Conservation (phyloP, 495 filamentous ascomycete genomes). For the Aspergillus indologenus region DNA sequence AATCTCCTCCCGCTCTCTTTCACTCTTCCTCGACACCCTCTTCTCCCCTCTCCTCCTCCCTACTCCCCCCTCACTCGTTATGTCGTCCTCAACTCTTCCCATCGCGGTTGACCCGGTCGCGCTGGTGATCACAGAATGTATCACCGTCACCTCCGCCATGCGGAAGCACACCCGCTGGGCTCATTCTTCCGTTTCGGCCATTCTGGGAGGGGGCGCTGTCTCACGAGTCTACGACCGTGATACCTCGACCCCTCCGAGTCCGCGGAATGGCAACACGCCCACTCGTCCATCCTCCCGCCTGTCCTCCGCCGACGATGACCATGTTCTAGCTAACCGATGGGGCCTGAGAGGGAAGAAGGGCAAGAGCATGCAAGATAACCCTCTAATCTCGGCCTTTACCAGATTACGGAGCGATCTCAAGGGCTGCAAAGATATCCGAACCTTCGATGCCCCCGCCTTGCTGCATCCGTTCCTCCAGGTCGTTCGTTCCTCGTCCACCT, state of each 20-base stretch:
- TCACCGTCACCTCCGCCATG: conserved; percentile 96
- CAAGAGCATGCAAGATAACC: conserved; percentile 97
- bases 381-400: conserved; percentile 92
- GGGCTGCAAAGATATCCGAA: conserved; percentile 87
- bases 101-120: conserved; percentile 94
- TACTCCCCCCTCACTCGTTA: conserved; percentile 2
- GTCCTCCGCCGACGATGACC: conserved; percentile 44
- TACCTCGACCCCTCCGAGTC: conserved; percentile 37
- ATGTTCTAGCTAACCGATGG: conserved; percentile 66
- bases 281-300: conserved; percentile 16
- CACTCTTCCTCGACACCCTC: neutral
- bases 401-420: conserved; percentile 84
- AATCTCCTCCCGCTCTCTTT: conserved; percentile 12
- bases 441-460: conserved; percentile 84
- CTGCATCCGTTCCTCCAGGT: conserved; percentile 96
- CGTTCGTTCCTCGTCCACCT: conserved; percentile 93
- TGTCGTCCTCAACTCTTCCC: conserved; percentile 39
- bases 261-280: conserved; percentile 29
- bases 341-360: conserved; percentile 94
- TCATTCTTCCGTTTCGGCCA: conserved; percentile 94
- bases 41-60: neutral
- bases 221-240: conserved; percentile 45
- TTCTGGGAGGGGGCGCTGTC: conserved; percentile 75
- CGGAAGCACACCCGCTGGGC: conserved; percentile 96
- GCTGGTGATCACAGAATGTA: conserved; percentile 97